These are phyloP conservation scores for Mallotus nudiflorus DNA, from an alignment of 345 rosid genomes.

Conservation along the genomic window DNA sequence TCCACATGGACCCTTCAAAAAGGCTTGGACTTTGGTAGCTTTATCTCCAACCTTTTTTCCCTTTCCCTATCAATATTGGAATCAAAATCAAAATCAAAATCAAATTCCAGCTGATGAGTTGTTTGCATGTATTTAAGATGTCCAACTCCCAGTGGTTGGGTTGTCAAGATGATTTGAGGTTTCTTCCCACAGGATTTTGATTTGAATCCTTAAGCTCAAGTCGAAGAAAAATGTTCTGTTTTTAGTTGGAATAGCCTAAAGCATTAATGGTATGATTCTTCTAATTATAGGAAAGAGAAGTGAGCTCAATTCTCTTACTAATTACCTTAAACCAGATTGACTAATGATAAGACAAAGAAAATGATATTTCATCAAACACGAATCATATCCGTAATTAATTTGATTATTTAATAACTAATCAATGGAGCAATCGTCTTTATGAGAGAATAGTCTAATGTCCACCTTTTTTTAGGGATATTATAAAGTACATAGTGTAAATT, in stretches of 20 bases:
- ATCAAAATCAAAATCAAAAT: not conserved
- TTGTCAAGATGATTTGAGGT: not conserved
- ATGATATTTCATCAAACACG: no score
- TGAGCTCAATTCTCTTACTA: no score
- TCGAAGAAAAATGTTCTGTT: not conserved
- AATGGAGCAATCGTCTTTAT: no score
- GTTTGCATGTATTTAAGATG: not conserved
- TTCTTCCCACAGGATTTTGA: not conserved
- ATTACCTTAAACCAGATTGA: no score
- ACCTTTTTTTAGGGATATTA: no score
- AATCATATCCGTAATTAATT: no score
- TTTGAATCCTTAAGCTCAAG: not conserved
- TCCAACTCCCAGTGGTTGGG: not conserved
- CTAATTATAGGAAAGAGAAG: no score
- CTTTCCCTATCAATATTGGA: not conserved
- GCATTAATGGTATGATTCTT: not conserved
- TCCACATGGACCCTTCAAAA: not conserved
- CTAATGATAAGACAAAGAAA: no score
- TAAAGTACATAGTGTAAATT: no score
- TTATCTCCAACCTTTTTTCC: not conserved
- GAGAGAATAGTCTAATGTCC: no score
- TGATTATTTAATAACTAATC: no score
- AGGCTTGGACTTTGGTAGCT: not conserved
- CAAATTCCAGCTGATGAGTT: constrained; percentile 18
- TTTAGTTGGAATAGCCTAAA: not conserved